A percentile compares a stretch with the other conserved stretches of the same genome.
Conservation (phyloP, 148 eudicot genomes). For the Euryodendron excelsum region DNA sequence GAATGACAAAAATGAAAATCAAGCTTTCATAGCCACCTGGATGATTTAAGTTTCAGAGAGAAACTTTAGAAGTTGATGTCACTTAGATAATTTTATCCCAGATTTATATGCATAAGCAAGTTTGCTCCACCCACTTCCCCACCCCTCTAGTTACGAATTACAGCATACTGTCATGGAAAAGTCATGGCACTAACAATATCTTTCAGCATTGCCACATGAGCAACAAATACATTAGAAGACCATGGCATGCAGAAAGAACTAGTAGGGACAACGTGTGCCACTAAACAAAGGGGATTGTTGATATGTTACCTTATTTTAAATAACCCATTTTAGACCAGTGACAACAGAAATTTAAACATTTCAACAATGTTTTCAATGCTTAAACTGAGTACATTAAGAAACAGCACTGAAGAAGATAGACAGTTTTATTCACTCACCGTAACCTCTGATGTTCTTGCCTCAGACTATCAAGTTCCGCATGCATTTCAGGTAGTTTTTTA, state of each 20-base stretch:
- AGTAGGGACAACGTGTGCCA: not conserved
- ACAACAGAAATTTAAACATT: not conserved
- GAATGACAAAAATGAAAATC: not conserved
- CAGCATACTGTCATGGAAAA: not conserved
- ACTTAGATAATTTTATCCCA: not conserved
- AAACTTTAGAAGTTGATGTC: not conserved
- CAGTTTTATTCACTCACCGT: slow-evolving; percentile 54
- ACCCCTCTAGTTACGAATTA: not conserved
- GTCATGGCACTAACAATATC: not conserved
- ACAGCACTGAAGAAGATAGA: not conserved
- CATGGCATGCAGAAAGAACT: not conserved
- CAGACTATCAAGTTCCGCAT: slow-evolving; percentile 58
- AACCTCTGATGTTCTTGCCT: slow-evolving; percentile 71
- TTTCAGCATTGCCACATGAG: not conserved
- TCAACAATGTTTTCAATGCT: not conserved
- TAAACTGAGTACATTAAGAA: not conserved
- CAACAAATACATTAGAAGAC: not conserved
- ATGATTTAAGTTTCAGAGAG: not conserved
- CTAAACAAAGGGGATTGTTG: not conserved
- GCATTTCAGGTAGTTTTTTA: slow-evolving; percentile 67
- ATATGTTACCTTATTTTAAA: not conserved
- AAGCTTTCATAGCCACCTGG: not conserved
- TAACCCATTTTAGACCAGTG: slow-evolving; percentile 1
- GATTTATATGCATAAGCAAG: not conserved
- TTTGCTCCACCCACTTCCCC: not conserved